Conservation (phyloP, 345 rosid species). For the Hibiscus trionum region DNA sequence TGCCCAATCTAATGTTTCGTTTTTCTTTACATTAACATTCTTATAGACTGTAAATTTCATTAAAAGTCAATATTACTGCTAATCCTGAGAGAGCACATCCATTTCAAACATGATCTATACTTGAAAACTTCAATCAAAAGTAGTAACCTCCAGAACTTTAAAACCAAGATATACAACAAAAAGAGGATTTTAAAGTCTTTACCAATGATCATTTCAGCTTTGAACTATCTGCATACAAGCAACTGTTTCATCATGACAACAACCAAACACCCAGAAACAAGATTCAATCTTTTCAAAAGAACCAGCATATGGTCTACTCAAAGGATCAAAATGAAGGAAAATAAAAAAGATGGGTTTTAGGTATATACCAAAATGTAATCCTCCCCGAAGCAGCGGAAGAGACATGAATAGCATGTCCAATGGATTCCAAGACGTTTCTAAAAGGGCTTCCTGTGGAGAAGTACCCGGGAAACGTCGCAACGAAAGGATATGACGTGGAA, state of each 20-base stretch:
- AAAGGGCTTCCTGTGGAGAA: constrained; percentile 43
- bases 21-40: background rate
- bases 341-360: background rate
- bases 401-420: constrained; percentile 73
- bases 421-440: constrained; percentile 56
- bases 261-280: background rate
- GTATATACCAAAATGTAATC: constrained; percentile 54
- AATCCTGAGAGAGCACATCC: background rate
- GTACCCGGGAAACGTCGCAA: constrained; percentile 33
- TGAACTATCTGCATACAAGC: background rate
- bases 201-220: background rate
- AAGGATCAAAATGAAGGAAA: background rate
- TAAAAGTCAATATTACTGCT: background rate
- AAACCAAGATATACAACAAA: background rate
- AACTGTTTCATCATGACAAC: background rate
- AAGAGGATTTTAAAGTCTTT: background rate
- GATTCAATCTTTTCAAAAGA: background rate
- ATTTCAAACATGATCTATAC: background rate
- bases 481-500: constrained; percentile 22
- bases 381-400: constrained; percentile 45
- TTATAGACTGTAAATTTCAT: background rate
- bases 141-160: background rate
- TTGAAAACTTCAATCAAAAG: background rate
- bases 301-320: background rate
- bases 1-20: background rate